phyloP scores from a whole-genome alignment of 1,284 basidiomycete genomes.

The Hemileia vastatrix region DNA sequence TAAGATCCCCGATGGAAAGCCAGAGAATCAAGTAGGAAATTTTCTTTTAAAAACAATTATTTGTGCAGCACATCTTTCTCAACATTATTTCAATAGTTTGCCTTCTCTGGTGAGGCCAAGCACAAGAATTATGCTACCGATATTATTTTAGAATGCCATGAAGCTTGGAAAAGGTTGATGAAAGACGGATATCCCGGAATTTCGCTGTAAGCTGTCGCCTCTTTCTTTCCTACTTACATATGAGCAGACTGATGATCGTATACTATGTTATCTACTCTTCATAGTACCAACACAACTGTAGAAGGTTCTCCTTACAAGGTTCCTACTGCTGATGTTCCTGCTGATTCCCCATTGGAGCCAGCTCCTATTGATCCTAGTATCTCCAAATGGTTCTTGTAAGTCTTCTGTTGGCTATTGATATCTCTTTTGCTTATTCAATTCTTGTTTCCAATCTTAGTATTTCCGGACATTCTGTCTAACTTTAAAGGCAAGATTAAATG shows the following conservation, averaged over 20 bases:
- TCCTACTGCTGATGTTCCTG: slow-evolving; percentile 62
- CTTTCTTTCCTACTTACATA: slow-evolving; percentile 3
- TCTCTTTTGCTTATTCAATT: background rate
- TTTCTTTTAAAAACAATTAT: slow-evolving; percentile 19
- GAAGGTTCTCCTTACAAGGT: slow-evolving; percentile 64
- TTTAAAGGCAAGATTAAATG: background rate
- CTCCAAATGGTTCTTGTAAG: slow-evolving; percentile 45
- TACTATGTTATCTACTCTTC: slow-evolving; percentile 48
- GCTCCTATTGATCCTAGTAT: slow-evolving; percentile 44
- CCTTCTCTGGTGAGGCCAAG: slow-evolving; percentile 99
- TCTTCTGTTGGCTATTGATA: background rate
- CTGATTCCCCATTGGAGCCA: slow-evolving; percentile 53
- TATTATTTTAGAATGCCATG: slow-evolving; percentile 97
- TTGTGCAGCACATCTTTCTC: too few species aligned
- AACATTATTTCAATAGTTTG: slow-evolving; percentile 71
- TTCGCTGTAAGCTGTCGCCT: slow-evolving; percentile 58
- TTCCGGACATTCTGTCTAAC: slow-evolving; percentile 20
- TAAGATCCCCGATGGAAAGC: slow-evolving; percentile 81
- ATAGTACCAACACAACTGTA: slow-evolving; percentile 54
- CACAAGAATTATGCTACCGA: slow-evolving; percentile 99
- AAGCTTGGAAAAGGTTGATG: slow-evolving; percentile 93
- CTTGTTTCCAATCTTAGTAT: slow-evolving; percentile 11
- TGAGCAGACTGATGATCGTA: background rate
- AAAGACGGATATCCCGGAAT: slow-evolving; percentile 65
- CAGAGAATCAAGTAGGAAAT: slow-evolving; percentile 50